Percentiles rank a stretch among this genome's conserved stretches.
Evolutionary conservation across 306 rosid genomes (phyloP).

Genomic region (Neltuma alba): DNA sequence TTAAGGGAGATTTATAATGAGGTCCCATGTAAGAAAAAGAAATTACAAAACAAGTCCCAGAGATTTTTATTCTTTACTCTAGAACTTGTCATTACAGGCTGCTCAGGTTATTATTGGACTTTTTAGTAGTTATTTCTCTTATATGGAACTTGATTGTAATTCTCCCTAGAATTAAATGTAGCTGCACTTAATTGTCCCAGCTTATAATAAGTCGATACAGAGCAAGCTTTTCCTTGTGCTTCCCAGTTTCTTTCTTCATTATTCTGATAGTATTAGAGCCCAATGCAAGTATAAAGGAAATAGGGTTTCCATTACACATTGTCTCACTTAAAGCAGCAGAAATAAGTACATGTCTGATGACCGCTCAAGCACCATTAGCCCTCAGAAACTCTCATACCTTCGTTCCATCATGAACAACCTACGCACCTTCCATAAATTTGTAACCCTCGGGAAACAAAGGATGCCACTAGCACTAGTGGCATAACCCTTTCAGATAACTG

Average conservation of each 20-base stretch:
- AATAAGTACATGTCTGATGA: neutral
- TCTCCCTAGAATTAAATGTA: too few species aligned
- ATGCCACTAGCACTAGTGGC: neutral
- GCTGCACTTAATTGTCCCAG: neutral
- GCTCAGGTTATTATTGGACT: too few species aligned
- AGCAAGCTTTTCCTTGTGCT: neutral
- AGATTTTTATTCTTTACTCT: too few species aligned
- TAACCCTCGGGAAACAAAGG: neutral
- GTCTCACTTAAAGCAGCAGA: neutral
- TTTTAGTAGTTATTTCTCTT: too few species aligned
- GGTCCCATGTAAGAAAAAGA: too few species aligned
- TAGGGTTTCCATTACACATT: neutral
- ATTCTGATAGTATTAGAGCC: neutral
- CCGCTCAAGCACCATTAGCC: neutral
- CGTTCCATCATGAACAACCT: neutral
- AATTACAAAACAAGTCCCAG: too few species aligned
- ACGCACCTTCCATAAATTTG: neutral
- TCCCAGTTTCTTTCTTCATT: neutral
- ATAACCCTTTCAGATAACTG: neutral
- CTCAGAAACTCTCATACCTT: neutral
- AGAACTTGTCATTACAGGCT: too few species aligned
- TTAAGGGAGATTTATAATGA: too few species aligned
- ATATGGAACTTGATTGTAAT: too few species aligned
- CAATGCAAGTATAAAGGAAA: neutral
- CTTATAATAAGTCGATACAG: neutral